Evolutionary conservation across 2,329 filamentous ascomycete species (phyloP).

Genomic region (Lasiodiplodia hormozganensis): DNA sequence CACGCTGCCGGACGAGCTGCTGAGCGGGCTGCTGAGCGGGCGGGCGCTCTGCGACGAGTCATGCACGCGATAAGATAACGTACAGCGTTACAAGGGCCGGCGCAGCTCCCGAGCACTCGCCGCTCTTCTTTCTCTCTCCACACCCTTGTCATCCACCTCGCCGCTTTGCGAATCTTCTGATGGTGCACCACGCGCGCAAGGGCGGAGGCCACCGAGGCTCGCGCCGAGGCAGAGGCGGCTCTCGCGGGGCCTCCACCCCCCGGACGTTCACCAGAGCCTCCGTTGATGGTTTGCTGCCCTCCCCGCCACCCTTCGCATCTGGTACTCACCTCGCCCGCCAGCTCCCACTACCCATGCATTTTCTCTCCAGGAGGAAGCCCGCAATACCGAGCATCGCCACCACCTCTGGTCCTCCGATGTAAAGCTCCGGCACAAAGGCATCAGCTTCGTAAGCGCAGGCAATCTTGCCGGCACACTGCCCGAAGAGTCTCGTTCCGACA

Average conservation of each 20-base stretch:
- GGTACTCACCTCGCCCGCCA: slow-evolving; percentile 6
- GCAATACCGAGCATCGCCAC: slow-evolving; percentile 61
- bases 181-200: slow-evolving; percentile 22
- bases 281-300: slow-evolving; percentile 8
- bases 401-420: slow-evolving; percentile 55
- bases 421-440: slow-evolving; percentile 61
- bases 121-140: slow-evolving; percentile 11
- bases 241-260: slow-evolving; percentile 2
- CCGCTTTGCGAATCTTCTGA: not conserved
- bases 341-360: slow-evolving; percentile 34
- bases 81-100: not conserved
- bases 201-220: slow-evolving; percentile 21
- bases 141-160: not conserved
- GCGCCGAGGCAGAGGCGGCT: not conserved
- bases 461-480: slow-evolving; percentile 39
- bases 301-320: not conserved
- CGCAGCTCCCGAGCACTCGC: slow-evolving; percentile 17
- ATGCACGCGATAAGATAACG: slow-evolving; percentile 21
- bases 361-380: slow-evolving; percentile 65
- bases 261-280: not conserved
- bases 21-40: not conserved
- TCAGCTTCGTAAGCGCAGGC: slow-evolving; percentile 69
- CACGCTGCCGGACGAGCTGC: not conserved
- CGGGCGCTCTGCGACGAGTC: not conserved
- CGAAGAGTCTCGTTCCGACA: slow-evolving; percentile 14